Base-by-base conservation (phyloP, 2,329 filamentous ascomycete genomes). In the Ceratocystis eucalypticola region DNA sequence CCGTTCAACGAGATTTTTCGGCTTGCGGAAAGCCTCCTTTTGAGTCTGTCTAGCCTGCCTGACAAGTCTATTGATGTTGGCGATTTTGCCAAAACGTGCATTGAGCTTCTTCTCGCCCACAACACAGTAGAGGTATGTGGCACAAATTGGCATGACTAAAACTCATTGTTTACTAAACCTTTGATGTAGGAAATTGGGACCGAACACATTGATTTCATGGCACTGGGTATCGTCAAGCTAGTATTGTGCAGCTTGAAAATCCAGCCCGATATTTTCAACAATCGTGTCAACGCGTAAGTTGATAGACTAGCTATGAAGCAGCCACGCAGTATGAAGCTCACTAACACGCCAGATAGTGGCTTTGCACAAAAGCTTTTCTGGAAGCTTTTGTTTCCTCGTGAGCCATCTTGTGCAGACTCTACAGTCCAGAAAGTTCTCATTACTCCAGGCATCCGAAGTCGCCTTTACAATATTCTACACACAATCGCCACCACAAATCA, bases 301-400 rank as follows among this genome's bases (percentile, higher is more conserved):
- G 6, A 4, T 7, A 59, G 4, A 30, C 28, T 7, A 7, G 17
- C 5, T 59, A 7, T 20, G 7, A 37, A 2, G 8, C 25, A 37
- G 6, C 2, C 12, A 37, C 37, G 5, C 33, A n/a, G 33, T 20
- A 59, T 59, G 6, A 28, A 59, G n/a, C 17, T 33, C 30, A 8
- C 55, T 37, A 59, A 59, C 22, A 44, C 70, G 62, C 57, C 22
- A 48, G 28, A 30, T 44, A 75, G 73, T 8, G 66, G 74, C 25
- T 67, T 75, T 55, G 72, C 72, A 30, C 55, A 73, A 73, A 72
- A 75, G 2, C 72, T 91, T 0, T 84, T 91, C 70, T 82, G 80
- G 72, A 81, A 77, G 66, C 86, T 88, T 70, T 76, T 91, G 0
- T 90, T 90, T 70, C 87, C 88, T 0, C 77, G 80, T 1, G 72